A percentile compares a stretch with the other conserved stretches of the same genome.
Conservation (phyloP, 2,329 filamentous ascomycete genomes). For the Neofusicoccum sp. region DNA sequence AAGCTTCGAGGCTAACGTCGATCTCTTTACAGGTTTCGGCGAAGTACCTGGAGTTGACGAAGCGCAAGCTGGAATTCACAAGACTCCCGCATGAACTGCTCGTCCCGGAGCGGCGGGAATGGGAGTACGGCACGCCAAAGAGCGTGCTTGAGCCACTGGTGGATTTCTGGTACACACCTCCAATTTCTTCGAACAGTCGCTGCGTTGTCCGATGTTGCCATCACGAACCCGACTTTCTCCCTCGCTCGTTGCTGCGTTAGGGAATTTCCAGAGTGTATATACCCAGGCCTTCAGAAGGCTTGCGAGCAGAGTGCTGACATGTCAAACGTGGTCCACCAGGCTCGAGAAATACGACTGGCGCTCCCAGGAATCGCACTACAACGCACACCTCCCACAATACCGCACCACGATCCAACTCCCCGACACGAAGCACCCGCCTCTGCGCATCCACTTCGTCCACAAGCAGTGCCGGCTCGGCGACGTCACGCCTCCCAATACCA, state of each 20-base stretch:
- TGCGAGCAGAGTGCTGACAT: too few species aligned
- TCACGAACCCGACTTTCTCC: too few species aligned
- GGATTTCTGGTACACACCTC: conserved; percentile 58
- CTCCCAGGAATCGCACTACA: conserved; percentile 57
- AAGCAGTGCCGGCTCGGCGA: conserved; percentile 39
- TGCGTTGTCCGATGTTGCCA: too few species aligned
- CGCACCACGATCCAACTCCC: conserved; percentile 53
- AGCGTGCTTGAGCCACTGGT: conserved; percentile 61
- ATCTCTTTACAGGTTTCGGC: conserved; percentile 58
- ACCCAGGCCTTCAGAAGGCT: too few species aligned
- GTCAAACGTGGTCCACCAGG: conserved; percentile 45
- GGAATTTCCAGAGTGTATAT: too few species aligned
- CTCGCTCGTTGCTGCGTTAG: too few species aligned
- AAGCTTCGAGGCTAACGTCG: not conserved
- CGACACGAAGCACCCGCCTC: conserved; percentile 26
- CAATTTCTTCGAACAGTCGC: too few species aligned
- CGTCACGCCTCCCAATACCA: conserved; percentile 27
- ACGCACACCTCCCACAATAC: conserved; percentile 61
- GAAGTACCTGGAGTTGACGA: conserved; percentile 66
- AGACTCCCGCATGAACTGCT: conserved; percentile 60
- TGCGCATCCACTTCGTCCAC: conserved; percentile 66
- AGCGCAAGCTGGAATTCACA: conserved; percentile 65
- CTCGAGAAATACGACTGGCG: conserved; percentile 66
- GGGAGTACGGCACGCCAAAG: conserved; percentile 59
- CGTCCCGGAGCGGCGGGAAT: conserved; percentile 49